phyloP scores from a whole-genome alignment of 257 asterid species.

The Nicotiana obtusifolia region DNA sequence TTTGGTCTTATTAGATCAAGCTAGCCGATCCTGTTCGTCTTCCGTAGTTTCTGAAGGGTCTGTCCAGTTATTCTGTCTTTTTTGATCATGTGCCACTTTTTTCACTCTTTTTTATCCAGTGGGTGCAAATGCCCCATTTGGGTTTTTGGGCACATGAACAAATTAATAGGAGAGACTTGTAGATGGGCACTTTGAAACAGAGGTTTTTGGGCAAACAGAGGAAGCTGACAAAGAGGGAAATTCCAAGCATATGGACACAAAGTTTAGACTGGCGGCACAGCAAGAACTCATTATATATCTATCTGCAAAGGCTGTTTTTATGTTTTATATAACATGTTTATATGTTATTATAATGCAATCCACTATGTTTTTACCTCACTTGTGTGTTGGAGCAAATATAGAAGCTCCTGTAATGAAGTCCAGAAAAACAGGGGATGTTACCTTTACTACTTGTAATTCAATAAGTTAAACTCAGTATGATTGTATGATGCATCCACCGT shows the following conservation, averaged over 20 bases:
- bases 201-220: constrained; percentile 1
- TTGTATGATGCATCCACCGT: not conserved
- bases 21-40: constrained; percentile 9
- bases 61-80: constrained; percentile 13
- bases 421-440: not conserved
- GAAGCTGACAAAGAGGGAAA: not conserved
- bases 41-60: not conserved
- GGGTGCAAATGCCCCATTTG: constrained; percentile 19
- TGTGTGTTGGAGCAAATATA: not conserved
- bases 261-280: not conserved
- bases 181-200: not conserved
- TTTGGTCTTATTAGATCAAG: too few relatives aligned
- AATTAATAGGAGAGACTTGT: not conserved
- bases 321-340: not conserved
- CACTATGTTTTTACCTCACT: not conserved
- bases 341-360: not conserved
- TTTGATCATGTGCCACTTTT: constrained; percentile 10
- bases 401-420: not conserved
- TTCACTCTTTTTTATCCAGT: constrained; percentile 21
- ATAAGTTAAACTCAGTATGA: not conserved
- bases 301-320: not conserved
- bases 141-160: constrained; percentile 27
- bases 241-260: not conserved
- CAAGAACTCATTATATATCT: not conserved
- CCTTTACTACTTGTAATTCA: not conserved